Conservation (phyloP, 176 grass and related monocot genomes). For the Thalia dealbata region DNA sequence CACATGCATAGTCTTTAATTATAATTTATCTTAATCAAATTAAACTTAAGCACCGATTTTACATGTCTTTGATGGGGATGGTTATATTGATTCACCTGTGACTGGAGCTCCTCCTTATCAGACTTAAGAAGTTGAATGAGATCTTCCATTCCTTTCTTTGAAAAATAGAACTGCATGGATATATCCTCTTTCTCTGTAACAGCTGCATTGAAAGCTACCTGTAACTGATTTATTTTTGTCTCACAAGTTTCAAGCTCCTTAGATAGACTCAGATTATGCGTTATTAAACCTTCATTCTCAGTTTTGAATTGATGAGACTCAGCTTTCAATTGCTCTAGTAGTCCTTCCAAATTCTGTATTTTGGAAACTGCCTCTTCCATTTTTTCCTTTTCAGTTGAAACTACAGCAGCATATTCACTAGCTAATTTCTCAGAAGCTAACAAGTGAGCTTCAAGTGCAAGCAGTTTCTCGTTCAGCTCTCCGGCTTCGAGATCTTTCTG, state of each 20-base stretch:
- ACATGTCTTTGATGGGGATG: background rate
- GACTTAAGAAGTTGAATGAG: conserved; percentile 36
- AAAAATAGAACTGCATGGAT: conserved; percentile 30
- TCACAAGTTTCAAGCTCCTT: conserved; percentile 41
- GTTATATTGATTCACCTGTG: conserved; percentile 50
- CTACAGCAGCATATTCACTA: conserved; percentile 40
- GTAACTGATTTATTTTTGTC: conserved; percentile 53
- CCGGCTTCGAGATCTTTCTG: conserved; percentile 58
- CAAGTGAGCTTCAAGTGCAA: conserved; percentile 65
- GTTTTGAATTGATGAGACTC: conserved; percentile 31
- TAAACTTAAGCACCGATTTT: background rate
- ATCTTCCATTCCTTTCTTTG: conserved; percentile 24
- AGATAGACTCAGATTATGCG: conserved; percentile 42
- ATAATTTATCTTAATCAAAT: conserved; percentile 28
- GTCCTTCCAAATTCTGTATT: conserved; percentile 35
- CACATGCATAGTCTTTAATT: conserved; percentile 46
- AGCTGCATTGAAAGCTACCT: conserved; percentile 35
- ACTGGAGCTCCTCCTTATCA: conserved; percentile 47
- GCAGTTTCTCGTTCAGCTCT: conserved; percentile 56
- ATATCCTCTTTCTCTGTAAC: conserved; percentile 49
- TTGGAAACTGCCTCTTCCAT: conserved; percentile 37
- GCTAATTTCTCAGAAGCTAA: conserved; percentile 57
- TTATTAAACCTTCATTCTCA: conserved; percentile 55
- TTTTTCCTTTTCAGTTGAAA: conserved; percentile 36
- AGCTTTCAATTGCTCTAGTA: conserved; percentile 31